Evolutionary conservation across 805 yeast genomes (phyloP).

Genomic region (Lachancea sp.): DNA sequence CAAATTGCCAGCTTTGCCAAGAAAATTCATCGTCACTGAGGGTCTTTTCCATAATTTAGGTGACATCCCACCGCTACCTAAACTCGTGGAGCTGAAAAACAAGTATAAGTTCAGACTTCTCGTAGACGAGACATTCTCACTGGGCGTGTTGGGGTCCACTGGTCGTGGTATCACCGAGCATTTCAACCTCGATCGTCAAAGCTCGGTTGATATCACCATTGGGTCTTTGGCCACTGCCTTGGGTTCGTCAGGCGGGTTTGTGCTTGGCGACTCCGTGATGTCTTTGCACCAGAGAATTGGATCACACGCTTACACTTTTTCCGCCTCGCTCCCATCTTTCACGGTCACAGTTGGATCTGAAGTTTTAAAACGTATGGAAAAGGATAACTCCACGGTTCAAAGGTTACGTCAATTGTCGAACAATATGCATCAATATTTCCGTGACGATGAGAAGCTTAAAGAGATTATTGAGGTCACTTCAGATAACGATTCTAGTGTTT

Average conservation of each 20-base stretch:
- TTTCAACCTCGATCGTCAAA: slow-evolving; percentile 53
- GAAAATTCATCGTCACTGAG: slow-evolving; percentile 89
- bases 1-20: slow-evolving; percentile 56
- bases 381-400: slow-evolving; percentile 31
- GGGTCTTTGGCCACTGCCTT: slow-evolving; percentile 80
- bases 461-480: slow-evolving; percentile 49
- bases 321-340: slow-evolving; percentile 92
- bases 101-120: slow-evolving; percentile 80
- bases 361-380: slow-evolving; percentile 45
- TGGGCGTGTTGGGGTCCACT: slow-evolving; percentile 77
- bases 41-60: slow-evolving; percentile 81
- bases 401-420: slow-evolving; percentile 38
- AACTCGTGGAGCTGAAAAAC: slow-evolving; percentile 65
- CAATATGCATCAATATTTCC: slow-evolving; percentile 37
- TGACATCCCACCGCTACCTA: slow-evolving; percentile 64
- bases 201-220: slow-evolving; percentile 73
- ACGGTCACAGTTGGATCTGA: slow-evolving; percentile 61
- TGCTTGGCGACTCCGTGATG: slow-evolving; percentile 79
- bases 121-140: slow-evolving; percentile 79
- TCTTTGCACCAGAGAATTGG: slow-evolving; percentile 88
- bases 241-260: slow-evolving; percentile 89
- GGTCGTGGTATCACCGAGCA: slow-evolving; percentile 86
- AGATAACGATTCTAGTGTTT: slow-evolving; percentile 52
- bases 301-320: slow-evolving; percentile 83
- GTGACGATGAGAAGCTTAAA: slow-evolving; percentile 33